Evolutionary conservation across 768 basidiomycete species (phyloP).

Genomic region (Dioszegia crocea): DNA sequence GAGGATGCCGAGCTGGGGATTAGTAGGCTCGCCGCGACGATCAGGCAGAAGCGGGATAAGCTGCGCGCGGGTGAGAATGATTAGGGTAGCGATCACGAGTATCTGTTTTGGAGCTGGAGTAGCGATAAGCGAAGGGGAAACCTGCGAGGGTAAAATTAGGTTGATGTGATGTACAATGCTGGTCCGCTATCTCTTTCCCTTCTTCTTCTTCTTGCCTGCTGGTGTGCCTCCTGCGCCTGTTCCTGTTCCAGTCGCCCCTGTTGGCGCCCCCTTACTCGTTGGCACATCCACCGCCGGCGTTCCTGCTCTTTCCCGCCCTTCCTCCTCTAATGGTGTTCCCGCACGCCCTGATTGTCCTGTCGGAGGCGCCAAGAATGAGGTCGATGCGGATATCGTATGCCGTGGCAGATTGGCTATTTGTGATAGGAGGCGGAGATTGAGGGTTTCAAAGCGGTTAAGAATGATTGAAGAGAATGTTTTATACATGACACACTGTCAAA

Average conservation of each 20-base stretch:
- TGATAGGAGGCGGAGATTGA: conserved; percentile 67
- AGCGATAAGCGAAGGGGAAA: too few species aligned
- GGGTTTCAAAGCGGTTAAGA: conserved; percentile 90
- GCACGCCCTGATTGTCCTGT: conserved; percentile 1
- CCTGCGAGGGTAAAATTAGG: too few species aligned
- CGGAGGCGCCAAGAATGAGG: conserved; percentile 3
- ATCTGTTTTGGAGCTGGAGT: too few species aligned
- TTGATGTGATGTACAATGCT: too few species aligned
- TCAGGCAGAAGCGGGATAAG: conserved; percentile 37
- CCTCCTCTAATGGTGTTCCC: conserved; percentile 28
- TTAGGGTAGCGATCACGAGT: background rate
- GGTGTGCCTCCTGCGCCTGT: conserved; percentile 36
- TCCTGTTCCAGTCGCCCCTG: background rate
- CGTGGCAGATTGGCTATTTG: conserved; percentile 36
- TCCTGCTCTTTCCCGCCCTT: conserved; percentile 7
- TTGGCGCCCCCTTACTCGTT: conserved; percentile 3
- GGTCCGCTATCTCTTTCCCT: conserved; percentile 45
- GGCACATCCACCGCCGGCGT: conserved; percentile 17
- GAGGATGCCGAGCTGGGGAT: conserved; percentile 72
- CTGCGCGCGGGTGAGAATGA: background rate
- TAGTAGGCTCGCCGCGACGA: conserved; percentile 57
- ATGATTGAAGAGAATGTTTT: conserved; percentile 91
- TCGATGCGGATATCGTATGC: background rate
- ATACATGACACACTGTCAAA: conserved; percentile 81
- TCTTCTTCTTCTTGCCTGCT: conserved; percentile 50